These are phyloP conservation scores for Colletotrichum horii DNA, from an alignment of 2,329 filamentous ascomycete genomes.

Conservation along the genomic window DNA sequence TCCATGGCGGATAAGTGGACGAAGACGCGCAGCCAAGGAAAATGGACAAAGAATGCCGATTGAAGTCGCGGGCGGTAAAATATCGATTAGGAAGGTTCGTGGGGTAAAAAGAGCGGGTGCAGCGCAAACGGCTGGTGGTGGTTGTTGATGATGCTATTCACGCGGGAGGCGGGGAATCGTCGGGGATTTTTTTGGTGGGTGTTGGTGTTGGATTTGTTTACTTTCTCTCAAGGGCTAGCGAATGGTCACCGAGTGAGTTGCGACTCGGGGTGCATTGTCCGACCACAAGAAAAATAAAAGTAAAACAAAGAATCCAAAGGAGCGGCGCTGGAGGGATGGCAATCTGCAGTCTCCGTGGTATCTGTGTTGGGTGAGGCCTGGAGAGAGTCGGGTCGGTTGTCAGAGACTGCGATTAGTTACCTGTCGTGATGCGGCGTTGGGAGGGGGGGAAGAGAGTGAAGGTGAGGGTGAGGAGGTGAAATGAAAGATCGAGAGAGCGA, in stretches of 20 bases:
- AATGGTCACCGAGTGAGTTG: slow-evolving; percentile 11
- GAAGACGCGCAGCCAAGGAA: not conserved
- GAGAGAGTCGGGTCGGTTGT: slow-evolving; percentile 2
- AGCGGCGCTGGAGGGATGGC: not conserved
- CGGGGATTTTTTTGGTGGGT: not conserved
- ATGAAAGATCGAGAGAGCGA: not conserved
- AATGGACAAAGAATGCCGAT: not conserved
- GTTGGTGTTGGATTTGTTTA: slow-evolving; percentile 3
- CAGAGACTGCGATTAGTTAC: slow-evolving; percentile 14
- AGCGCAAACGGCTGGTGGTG: slow-evolving; percentile 11
- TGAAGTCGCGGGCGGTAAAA: not conserved
- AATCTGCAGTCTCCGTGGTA: slow-evolving; percentile 13
- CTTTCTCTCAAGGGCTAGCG: not conserved
- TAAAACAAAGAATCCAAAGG: not conserved
- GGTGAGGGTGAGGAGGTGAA: not conserved
- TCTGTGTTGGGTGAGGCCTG: not conserved
- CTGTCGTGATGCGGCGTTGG: not conserved
- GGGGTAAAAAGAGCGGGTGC: not conserved
- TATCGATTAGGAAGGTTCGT: not conserved
- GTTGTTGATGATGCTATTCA: slow-evolving; percentile 17
- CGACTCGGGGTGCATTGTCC: slow-evolving; percentile 14
- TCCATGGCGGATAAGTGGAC: slow-evolving; percentile 65
- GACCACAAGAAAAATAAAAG: not conserved
- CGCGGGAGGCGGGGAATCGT: not conserved
- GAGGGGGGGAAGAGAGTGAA: not conserved